These are phyloP conservation scores for Kentomonas sorsogonicus DNA, from an alignment of 208 protist species.

Conservation along the genomic window DNA sequence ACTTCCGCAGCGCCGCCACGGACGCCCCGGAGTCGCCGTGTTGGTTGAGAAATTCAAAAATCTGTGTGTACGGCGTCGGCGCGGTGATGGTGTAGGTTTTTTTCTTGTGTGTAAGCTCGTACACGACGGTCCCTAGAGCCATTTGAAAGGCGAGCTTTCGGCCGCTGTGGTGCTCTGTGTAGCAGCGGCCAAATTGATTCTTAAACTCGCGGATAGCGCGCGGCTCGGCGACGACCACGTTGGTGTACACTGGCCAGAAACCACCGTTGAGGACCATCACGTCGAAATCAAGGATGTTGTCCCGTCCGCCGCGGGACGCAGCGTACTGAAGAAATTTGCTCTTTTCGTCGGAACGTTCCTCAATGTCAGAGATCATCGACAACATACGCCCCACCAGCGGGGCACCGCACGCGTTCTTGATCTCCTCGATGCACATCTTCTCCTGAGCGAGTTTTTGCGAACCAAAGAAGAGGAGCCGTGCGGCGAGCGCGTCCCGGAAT, in stretches of 20 bases:
- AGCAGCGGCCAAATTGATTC: conserved; percentile 50
- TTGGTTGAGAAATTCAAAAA: conserved; percentile 42
- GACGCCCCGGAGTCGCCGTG: conserved; percentile 22
- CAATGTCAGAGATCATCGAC: no score
- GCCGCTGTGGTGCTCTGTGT: conserved; percentile 60
- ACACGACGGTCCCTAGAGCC: conserved; percentile 53
- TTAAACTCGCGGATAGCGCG: conserved; percentile 48
- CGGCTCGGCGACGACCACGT: conserved; percentile 31
- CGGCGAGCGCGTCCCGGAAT: conserved; percentile 47
- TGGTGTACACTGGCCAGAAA: conserved; percentile 57
- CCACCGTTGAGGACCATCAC: conserved; percentile 57
- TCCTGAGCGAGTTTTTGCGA: conserved; percentile 18
- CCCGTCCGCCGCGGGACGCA: no score
- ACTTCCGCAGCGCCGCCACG: no score
- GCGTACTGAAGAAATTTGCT: no score
- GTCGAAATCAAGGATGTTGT: conserved; percentile 59
- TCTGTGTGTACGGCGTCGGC: conserved; percentile 66
- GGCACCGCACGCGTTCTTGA: conserved; percentile 16
- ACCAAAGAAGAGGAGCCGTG: conserved; percentile 49
- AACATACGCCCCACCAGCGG: no score
- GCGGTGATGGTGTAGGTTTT: conserved; percentile 45
- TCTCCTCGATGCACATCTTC: conserved; percentile 5
- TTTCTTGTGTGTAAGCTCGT: conserved; percentile 31
- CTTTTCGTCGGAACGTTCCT: no score
- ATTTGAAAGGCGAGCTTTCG: conserved; percentile 65